Base-by-base conservation (phyloP, 2,329 filamentous ascomycete species). In the Curvularia hawaiiensis region DNA sequence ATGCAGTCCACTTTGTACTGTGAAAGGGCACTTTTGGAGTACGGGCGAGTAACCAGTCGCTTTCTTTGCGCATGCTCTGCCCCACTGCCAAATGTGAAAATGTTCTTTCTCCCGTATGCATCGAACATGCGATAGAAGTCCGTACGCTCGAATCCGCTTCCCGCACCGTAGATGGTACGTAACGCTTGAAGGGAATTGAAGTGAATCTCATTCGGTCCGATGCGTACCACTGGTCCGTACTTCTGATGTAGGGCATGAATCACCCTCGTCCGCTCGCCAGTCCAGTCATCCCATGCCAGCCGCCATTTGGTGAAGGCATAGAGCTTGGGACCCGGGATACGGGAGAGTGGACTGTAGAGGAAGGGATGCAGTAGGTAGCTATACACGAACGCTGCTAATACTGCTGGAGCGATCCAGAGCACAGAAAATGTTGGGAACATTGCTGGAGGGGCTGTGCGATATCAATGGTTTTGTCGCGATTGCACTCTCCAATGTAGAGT, bases 91-190 rank as follows among this genome's bases (percentile, higher is more conserved):
- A 85, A 84, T 0, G 81, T 83, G 64, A 85, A 85, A 2, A 85
- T 63, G 52, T 85, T 84, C 65, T 78, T 79, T 10, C 75, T 73
- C 0, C 81, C 82, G 49, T 83, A 84, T 0, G 78, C 80, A 60
- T 84, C 82, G 56, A 85, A 85, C 80, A 85, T 84, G 44, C 79
- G 77, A 54, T 85, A 85, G 62, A 85, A 85, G 1, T 50, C 46
- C 0, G 82, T 83, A 39, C 82, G 70, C 40, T 80, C 82, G 54
- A 81, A 85, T 0, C 78, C 78, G 45, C 77, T 81, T 1, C 84
- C 83, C 1, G 83, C 79, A 0, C 83, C 82, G 66, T 86, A 85
- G 22, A 85, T 85, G 0, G 78, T 78, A n/a, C 79, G 77, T 38
- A 85, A 59, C 0, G 83, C 83, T 0, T 77, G 69, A 0, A 83